Percentiles rank a stretch among this genome's conserved stretches.
Conservation (phyloP, 768 basidiomycete species). For the Mycena olivaceomarginata region DNA sequence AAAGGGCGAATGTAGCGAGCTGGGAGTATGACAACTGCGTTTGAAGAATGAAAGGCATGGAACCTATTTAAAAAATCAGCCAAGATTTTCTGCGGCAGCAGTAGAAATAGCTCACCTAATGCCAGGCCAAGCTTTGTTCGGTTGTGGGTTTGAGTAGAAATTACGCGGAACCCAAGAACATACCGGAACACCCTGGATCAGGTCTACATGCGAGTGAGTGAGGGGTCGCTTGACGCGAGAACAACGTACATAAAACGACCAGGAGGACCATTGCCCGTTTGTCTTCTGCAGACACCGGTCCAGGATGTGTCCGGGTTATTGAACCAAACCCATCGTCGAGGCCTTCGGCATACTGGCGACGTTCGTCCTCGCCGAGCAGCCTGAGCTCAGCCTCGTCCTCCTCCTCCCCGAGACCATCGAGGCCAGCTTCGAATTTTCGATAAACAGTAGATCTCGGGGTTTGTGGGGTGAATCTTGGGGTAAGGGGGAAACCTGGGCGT, state of each 20-base stretch:
- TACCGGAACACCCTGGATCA: slow-evolving; percentile 94
- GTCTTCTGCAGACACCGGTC: slow-evolving; percentile 65
- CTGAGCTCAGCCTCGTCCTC: slow-evolving; percentile 79
- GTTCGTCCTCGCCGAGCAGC: slow-evolving; percentile 75
- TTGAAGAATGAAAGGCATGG: slow-evolving; percentile 96
- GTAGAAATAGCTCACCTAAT: slow-evolving; percentile 71
- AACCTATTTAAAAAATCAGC: slow-evolving; percentile 71
- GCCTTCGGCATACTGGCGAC: slow-evolving; percentile 64
- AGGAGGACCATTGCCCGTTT: slow-evolving; percentile 90
- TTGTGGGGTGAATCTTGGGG: slow-evolving; percentile 6
- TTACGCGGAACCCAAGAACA: slow-evolving; percentile 53
- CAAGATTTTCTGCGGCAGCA: slow-evolving; percentile 9
- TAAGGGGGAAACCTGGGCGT: slow-evolving; percentile 51
- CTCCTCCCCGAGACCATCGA: slow-evolving; percentile 47
- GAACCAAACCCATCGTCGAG: slow-evolving; percentile 55
- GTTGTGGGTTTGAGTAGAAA: slow-evolving; percentile 33
- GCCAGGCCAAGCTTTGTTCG: slow-evolving; percentile 87
- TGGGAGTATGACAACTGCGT: slow-evolving; percentile 98
- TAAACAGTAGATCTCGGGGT: slow-evolving; percentile 38
- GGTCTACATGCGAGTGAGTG: slow-evolving; percentile 63
- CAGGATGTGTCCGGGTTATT: background rate
- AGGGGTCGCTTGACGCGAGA: slow-evolving; percentile 21
- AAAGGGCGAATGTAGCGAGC: slow-evolving; percentile 94
- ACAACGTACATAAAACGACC: slow-evolving; percentile 87
- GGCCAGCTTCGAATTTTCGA: slow-evolving; percentile 38